Conservation (phyloP, 345 rosid species). For the Trapa bicornis region DNA sequence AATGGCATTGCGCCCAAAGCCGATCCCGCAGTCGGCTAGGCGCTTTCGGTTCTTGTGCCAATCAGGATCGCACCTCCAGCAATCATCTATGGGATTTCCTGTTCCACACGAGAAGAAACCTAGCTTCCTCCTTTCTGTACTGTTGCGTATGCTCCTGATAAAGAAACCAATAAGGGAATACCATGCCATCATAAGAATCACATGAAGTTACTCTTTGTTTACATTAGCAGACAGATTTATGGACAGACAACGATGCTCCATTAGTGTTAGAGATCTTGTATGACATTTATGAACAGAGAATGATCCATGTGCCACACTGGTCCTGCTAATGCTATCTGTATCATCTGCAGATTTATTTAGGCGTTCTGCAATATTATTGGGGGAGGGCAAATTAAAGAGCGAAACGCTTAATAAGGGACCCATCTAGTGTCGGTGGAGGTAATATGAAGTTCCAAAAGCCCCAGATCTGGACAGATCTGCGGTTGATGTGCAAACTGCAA, state of each 20-base stretch:
- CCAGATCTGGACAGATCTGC: constrained; percentile 2
- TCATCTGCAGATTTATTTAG: neutral
- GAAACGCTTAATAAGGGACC: neutral
- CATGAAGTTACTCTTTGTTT: too few relatives aligned
- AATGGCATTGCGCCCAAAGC: neutral
- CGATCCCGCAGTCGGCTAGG: neutral
- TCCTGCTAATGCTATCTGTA: neutral
- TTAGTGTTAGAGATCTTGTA: too few relatives aligned
- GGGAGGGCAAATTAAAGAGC: too few relatives aligned
- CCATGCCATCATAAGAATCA: neutral
- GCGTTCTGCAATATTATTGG: too few relatives aligned
- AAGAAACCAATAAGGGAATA: neutral
- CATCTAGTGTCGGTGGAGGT: constrained; percentile 11
- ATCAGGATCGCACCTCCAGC: neutral
- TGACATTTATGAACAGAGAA: too few relatives aligned
- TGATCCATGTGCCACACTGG: neutral
- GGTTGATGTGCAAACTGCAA: neutral
- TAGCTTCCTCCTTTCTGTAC: constrained; percentile 17
- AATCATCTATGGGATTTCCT: constrained; percentile 3
- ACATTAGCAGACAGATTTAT: too few relatives aligned
- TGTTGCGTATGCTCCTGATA: constrained; percentile 16
- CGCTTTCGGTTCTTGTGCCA: neutral
- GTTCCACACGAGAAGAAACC: constrained; percentile 21
- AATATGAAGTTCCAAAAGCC: neutral
- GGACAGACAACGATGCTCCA: too few relatives aligned